These are phyloP conservation scores for Terfezia claveryi DNA, from an alignment of 495 filamentous ascomycete genomes.

Conservation along the genomic window DNA sequence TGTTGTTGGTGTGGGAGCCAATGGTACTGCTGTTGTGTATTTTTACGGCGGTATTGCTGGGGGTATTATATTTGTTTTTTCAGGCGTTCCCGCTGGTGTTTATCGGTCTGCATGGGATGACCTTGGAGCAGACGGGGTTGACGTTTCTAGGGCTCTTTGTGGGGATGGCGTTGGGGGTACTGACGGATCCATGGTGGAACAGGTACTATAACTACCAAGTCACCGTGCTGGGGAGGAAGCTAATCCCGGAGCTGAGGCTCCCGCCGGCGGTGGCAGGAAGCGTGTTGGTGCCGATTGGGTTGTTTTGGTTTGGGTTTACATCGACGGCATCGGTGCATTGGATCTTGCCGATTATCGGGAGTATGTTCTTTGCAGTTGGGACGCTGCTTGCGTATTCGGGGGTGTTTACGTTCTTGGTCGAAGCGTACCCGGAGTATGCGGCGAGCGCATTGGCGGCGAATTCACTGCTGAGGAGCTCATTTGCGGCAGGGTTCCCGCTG, in stretches of 20 bases:
- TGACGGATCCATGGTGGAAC: slow-evolving; percentile 59
- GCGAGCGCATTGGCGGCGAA: slow-evolving; percentile 79
- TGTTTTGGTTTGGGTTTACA: slow-evolving; percentile 52
- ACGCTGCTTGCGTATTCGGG: slow-evolving; percentile 60
- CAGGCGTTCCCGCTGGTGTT: slow-evolving; percentile 82
- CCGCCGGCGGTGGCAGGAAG: slow-evolving; percentile 62
- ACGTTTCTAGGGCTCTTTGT: slow-evolving; percentile 64
- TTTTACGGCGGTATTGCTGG: slow-evolving; percentile 61
- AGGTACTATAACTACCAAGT: slow-evolving; percentile 42
- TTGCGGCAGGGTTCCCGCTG: slow-evolving; percentile 58
- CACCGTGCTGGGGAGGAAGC: slow-evolving; percentile 26
- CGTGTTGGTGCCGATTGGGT: slow-evolving; percentile 51
- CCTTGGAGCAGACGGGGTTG: slow-evolving; percentile 58
- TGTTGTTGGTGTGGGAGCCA: slow-evolving; percentile 62
- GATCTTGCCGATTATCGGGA: slow-evolving; percentile 40
- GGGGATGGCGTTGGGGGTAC: slow-evolving; percentile 49
- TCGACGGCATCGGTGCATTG: slow-evolving; percentile 47
- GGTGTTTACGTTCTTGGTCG: slow-evolving; percentile 86
- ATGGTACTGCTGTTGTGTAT: slow-evolving; percentile 73
- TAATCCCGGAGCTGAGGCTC: slow-evolving; percentile 69
- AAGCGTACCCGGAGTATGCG: slow-evolving; percentile 77
- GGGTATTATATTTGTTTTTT: slow-evolving; percentile 86
- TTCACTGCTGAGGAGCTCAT: slow-evolving; percentile 56
- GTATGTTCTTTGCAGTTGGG: slow-evolving; percentile 55
- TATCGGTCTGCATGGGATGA: slow-evolving; percentile 50